Evolutionary conservation across 306 rosid species (phyloP).

Genomic region (Trichosanthes truncata): DNA sequence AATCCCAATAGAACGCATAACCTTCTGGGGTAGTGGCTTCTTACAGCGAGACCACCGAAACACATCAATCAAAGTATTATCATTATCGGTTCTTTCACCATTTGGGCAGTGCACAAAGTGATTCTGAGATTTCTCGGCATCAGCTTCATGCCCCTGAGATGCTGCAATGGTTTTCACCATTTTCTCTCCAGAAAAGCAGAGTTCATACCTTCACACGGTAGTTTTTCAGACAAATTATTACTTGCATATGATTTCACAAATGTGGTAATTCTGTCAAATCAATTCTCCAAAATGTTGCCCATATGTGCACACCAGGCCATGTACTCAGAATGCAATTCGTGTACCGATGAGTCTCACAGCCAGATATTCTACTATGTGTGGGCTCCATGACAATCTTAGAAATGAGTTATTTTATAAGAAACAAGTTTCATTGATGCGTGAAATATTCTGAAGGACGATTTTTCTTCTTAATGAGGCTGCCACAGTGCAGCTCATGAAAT

Average conservation of each 20-base stretch:
- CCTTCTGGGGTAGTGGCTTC: slow-evolving; percentile 77
- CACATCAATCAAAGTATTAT: slow-evolving; percentile 47
- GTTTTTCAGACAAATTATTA: background rate
- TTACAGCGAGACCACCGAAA: slow-evolving; percentile 94
- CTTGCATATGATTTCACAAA: background rate
- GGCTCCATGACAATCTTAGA: background rate
- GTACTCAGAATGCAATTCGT: background rate
- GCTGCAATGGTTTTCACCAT: slow-evolving; percentile 40
- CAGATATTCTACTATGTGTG: too few relatives aligned
- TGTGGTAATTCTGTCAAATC: background rate
- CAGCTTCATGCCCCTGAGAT: slow-evolving; percentile 46
- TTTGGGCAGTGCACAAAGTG: slow-evolving; percentile 47
- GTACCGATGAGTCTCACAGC: background rate
- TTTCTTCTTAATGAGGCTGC: too few relatives aligned
- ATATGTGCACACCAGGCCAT: background rate
- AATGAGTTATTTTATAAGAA: background rate
- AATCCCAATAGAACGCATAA: slow-evolving; percentile 67
- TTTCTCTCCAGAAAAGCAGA: slow-evolving; percentile 78
- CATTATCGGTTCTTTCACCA: slow-evolving; percentile 58
- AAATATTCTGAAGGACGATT: background rate
- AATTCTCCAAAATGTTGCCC: background rate
- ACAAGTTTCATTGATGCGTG: background rate
- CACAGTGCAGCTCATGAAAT: too few relatives aligned
- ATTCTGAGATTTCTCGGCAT: slow-evolving; percentile 57
- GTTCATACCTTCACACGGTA: slow-evolving; percentile 64